Evolutionary conservation across 495 filamentous ascomycete species (phyloP).

Genomic region (Penicillium tannophilum): DNA sequence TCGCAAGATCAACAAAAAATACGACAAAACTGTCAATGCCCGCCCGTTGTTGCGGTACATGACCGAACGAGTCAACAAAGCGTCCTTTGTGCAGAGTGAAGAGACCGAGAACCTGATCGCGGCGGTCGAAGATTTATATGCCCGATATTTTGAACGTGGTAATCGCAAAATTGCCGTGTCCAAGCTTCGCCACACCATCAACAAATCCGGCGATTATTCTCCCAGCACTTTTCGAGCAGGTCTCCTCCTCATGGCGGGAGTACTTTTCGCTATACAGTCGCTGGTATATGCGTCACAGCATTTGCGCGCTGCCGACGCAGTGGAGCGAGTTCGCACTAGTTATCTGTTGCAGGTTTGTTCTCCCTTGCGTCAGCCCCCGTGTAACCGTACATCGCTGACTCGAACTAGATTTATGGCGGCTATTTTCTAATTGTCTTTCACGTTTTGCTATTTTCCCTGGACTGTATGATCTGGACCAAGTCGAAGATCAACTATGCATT

Average conservation of each 20-base stretch:
- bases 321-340: constrained; percentile 55
- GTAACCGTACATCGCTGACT: constrained; percentile 28
- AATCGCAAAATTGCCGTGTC: constrained; percentile 88
- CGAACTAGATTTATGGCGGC: constrained; percentile 73
- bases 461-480: constrained; percentile 76
- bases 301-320: constrained; percentile 48
- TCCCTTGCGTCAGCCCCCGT: constrained; percentile 6
- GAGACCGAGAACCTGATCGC: constrained; percentile 75
- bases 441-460: constrained; percentile 73
- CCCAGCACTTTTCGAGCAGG: constrained; percentile 77
- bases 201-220: constrained; percentile 67
- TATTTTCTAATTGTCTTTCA: constrained; percentile 78
- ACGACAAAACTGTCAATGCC: constrained; percentile 84
- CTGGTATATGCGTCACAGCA: constrained; percentile 65
- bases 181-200: constrained; percentile 73
- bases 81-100: constrained; percentile 87
- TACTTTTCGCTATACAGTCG: constrained; percentile 73
- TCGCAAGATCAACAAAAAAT: constrained; percentile 98
- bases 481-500: constrained; percentile 94
- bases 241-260: constrained; percentile 71
- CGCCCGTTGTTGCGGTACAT: constrained; percentile 79
- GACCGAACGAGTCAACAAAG: constrained; percentile 87
- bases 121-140: constrained; percentile 85
- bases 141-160: constrained; percentile 85
- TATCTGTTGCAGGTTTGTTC: constrained; percentile 72